Percentiles rank a stretch among this genome's conserved stretches.
phyloP scores from a whole-genome alignment of 2,329 filamentous ascomycete genomes.

The Colletotrichum kahawae region DNA sequence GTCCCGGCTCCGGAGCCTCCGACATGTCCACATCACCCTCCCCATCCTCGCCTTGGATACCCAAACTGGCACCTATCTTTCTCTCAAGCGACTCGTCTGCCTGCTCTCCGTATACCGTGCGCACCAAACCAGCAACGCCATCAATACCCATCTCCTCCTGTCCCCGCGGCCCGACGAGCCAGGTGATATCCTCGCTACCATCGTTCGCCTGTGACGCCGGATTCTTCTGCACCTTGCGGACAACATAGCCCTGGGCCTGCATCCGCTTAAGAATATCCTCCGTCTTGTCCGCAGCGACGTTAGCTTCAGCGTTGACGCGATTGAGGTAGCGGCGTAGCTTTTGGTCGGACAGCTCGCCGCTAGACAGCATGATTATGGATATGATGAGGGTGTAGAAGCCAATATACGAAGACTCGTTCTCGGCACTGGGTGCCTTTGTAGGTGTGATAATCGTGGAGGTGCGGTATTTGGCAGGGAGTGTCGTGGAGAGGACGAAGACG shows the following conservation, averaged over 20 bases:
- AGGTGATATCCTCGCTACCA: slow-evolving; percentile 80
- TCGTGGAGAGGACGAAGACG: slow-evolving; percentile 78
- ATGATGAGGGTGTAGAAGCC: slow-evolving; percentile 84
- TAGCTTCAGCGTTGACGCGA: slow-evolving; percentile 76
- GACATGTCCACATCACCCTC: slow-evolving; percentile 22
- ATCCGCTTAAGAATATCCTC: slow-evolving; percentile 77
- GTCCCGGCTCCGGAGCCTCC: slow-evolving; percentile 5
- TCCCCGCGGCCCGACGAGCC: slow-evolving; percentile 83
- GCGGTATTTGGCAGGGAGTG: slow-evolving; percentile 72
- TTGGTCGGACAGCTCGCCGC: slow-evolving; percentile 75
- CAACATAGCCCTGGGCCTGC: slow-evolving; percentile 82
- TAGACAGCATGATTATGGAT: slow-evolving; percentile 75
- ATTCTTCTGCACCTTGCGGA: slow-evolving; percentile 71
- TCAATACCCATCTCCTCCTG: slow-evolving; percentile 84
- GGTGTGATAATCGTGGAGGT: slow-evolving; percentile 71
- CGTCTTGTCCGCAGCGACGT: slow-evolving; percentile 77
- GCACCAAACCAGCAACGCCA: slow-evolving; percentile 74
- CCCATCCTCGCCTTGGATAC: slow-evolving; percentile 42
- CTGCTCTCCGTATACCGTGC: slow-evolving; percentile 59
- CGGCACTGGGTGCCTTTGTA: slow-evolving; percentile 66
- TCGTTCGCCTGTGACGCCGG: slow-evolving; percentile 50
- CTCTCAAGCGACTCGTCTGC: slow-evolving; percentile 60
- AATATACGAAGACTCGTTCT: slow-evolving; percentile 78
- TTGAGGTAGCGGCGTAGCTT: slow-evolving; percentile 79
- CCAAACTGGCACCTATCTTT: slow-evolving; percentile 67